phyloP scores from a whole-genome alignment of 2,329 filamentous ascomycete genomes.

The Emergomyces orientalis region DNA sequence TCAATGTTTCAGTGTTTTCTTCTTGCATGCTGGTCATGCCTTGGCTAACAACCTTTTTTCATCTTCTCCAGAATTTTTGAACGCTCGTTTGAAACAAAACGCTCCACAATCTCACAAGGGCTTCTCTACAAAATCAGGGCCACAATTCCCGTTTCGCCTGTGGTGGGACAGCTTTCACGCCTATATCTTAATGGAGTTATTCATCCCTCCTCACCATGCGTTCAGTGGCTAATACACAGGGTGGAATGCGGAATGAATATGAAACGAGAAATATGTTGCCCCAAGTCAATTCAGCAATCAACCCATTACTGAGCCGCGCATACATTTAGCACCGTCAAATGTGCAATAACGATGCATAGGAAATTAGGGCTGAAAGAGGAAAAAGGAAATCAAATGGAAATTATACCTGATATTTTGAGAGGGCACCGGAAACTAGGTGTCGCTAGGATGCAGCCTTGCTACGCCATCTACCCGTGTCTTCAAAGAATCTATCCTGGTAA shows the following conservation, averaged over 20 bases:
- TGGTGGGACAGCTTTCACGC: neutral
- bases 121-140: no score
- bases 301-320: neutral
- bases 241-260: neutral
- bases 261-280: neutral
- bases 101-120: no score
- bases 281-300: neutral
- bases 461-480: neutral
- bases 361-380: neutral
- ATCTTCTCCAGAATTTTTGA: neutral
- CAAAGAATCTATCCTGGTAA: neutral
- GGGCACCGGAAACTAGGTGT: neutral
- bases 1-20: neutral
- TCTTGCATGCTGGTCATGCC: neutral
- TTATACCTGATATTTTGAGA: neutral
- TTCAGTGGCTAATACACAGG: neutral
- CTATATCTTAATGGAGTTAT: neutral
- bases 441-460: neutral
- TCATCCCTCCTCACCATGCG: no score
- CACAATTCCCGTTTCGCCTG: neutral
- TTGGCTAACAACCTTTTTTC: neutral
- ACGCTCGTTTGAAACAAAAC: neutral
- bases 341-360: neutral
- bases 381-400: neutral
- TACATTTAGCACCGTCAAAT: neutral